Conservation (phyloP, 2,329 filamentous ascomycete species). For the Emmonsiellopsis sp. region DNA sequence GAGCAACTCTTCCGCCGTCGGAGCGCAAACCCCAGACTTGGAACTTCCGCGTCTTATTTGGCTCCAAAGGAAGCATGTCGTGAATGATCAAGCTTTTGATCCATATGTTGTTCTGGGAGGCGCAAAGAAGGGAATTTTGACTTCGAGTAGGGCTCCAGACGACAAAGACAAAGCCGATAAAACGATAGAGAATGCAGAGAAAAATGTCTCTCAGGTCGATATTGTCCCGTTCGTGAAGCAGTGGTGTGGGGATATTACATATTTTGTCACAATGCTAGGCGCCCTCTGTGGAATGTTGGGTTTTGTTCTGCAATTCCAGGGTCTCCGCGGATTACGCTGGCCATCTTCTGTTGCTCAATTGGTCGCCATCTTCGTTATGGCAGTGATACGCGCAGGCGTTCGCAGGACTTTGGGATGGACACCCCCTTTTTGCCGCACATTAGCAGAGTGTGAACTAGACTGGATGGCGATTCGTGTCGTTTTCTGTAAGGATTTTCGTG, state of each 20-base stretch:
- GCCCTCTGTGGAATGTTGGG: conserved; percentile 13
- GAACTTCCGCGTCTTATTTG: background rate
- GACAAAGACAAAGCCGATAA: background rate
- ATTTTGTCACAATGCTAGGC: conserved; percentile 4
- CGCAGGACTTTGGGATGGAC: conserved; percentile 13
- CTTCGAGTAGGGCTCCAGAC: background rate
- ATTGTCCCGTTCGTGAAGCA: conserved; percentile 5
- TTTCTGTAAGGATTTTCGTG: background rate
- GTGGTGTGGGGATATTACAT: background rate
- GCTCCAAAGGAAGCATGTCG: background rate
- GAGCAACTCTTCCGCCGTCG: background rate
- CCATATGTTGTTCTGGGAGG: background rate
- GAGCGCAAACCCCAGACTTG: background rate
- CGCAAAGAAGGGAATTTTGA: background rate
- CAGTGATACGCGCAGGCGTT: conserved; percentile 13
- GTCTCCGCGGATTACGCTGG: conserved; percentile 18
- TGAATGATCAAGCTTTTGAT: background rate
- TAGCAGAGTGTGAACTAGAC: conserved; percentile 16
- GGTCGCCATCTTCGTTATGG: conserved; percentile 15
- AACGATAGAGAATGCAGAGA: background rate
- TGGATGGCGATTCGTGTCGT: conserved; percentile 14
- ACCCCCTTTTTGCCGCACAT: background rate
- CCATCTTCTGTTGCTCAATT: conserved; percentile 17
- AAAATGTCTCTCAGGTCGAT: background rate
- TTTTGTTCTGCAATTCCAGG: conserved; percentile 20